Conservation (phyloP, 331 rosid genomes). For the Spiraea crenata region DNA sequence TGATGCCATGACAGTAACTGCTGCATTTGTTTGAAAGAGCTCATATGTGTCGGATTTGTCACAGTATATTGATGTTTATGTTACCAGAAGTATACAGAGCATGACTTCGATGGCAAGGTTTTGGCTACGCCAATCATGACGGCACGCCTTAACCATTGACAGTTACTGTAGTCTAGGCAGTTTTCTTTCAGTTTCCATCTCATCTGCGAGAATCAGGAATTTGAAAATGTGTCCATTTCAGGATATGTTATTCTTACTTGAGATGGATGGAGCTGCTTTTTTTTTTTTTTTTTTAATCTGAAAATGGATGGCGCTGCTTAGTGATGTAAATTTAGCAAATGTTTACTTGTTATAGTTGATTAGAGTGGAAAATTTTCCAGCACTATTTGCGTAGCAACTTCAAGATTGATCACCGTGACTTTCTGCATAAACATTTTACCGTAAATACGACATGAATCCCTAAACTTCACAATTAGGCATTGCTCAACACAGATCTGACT, state of each 20-base stretch:
- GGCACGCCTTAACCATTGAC: slow-evolving; percentile 1
- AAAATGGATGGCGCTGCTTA: slow-evolving; percentile 6
- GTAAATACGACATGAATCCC: no score
- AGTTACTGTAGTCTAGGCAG: neutral
- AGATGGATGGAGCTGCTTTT: slow-evolving; percentile 12
- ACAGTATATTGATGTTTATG: slow-evolving; percentile 13
- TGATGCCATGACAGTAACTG: slow-evolving; percentile 25
- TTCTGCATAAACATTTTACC: no score
- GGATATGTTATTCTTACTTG: slow-evolving; percentile 2
- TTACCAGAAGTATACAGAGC: slow-evolving; percentile 4
- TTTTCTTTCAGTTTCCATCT: slow-evolving; percentile 5
- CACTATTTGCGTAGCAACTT: neutral
- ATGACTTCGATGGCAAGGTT: slow-evolving; percentile 2
- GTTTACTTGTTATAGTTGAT: neutral
- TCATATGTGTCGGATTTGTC: slow-evolving; percentile 12
- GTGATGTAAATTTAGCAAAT: slow-evolving; percentile 20
- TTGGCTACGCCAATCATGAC: slow-evolving; percentile 7
- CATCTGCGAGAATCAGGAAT: slow-evolving; percentile 5
- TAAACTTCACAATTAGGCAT: no score
- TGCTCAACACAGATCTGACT: no score
- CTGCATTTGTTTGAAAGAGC: slow-evolving; percentile 15
- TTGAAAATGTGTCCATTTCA: slow-evolving; percentile 3
- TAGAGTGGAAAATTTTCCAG: slow-evolving; percentile 1
- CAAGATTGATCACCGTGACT: no score
- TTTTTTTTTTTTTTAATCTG: no score